Evolutionary conservation across 2,329 filamentous ascomycete species (phyloP).

Genomic region (Claviceps sp.): DNA sequence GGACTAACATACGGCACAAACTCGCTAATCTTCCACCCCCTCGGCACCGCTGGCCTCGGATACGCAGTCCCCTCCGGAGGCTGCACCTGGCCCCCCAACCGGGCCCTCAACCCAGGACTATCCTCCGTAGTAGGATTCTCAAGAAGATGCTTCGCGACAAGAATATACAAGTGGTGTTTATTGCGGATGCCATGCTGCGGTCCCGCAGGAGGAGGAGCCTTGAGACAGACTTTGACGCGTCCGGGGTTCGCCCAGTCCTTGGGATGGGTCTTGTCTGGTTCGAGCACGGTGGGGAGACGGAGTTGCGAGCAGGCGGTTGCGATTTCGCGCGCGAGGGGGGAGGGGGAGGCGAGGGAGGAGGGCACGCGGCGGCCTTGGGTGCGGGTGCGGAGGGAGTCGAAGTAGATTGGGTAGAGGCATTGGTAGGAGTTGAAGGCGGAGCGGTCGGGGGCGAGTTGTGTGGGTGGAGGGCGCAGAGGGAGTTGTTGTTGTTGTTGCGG

Average conservation of each 20-base stretch:
- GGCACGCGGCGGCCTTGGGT: constrained; percentile 72
- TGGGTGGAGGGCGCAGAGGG: constrained; percentile 7
- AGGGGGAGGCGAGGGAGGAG: constrained; percentile 57
- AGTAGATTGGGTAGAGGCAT: constrained; percentile 92
- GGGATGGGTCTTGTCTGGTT: constrained; percentile 84
- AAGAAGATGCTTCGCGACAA: constrained; percentile 65
- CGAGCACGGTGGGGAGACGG: constrained; percentile 62
- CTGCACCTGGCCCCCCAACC: constrained; percentile 57
- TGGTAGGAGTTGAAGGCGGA: constrained; percentile 61
- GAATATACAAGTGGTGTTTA: constrained; percentile 78
- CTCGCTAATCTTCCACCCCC: constrained; percentile 81
- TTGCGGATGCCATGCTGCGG: constrained; percentile 36
- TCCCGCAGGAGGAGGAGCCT: constrained; percentile 11
- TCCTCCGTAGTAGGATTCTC: constrained; percentile 64
- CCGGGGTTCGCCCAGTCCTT: constrained; percentile 98
- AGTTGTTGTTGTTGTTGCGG: constrained; percentile 11
- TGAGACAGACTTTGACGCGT: constrained; percentile 69
- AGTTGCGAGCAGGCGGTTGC: constrained; percentile 69
- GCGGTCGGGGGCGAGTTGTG: constrained; percentile 30
- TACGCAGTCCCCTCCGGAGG: constrained; percentile 52
- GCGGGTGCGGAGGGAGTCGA: constrained; percentile 63
- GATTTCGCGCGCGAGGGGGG: constrained; percentile 82
- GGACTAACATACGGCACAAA: constrained; percentile 79
- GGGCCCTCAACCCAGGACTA: constrained; percentile 52
- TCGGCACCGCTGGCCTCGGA: constrained; percentile 60